phyloP scores from a whole-genome alignment of 2,329 filamentous ascomycete species.

The Phyllosticta citribraziliensis region DNA sequence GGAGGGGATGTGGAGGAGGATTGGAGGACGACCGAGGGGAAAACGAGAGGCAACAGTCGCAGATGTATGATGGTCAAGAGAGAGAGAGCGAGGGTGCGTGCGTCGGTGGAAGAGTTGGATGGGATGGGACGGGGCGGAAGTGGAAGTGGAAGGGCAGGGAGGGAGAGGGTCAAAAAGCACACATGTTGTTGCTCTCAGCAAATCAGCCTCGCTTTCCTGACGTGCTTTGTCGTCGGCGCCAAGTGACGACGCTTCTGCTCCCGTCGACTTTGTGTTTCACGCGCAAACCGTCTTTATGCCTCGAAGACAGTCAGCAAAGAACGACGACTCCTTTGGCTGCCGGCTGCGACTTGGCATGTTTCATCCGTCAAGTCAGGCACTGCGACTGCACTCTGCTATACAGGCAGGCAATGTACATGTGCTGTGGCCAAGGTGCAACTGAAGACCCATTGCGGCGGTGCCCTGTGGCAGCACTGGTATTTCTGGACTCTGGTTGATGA shows the following conservation, averaged over 20 bases:
- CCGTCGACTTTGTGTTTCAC: not conserved
- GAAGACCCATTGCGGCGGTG: not conserved
- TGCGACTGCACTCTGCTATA: too few species aligned
- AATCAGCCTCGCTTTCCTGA: not conserved
- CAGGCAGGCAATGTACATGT: too few species aligned
- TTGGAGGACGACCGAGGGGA: not conserved
- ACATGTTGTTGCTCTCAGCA: not conserved
- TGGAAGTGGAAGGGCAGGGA: not conserved
- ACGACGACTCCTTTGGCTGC: not conserved
- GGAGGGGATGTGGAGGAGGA: not conserved
- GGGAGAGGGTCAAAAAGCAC: not conserved
- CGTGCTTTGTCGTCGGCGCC: not conserved
- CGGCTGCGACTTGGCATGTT: conserved; percentile 7
- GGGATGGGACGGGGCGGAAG: not conserved
- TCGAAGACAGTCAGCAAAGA: too few species aligned
- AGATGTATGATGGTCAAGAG: too few species aligned
- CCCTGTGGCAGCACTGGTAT: too few species aligned
- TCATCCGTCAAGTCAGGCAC: conserved; percentile 9
- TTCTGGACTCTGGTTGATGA: too few species aligned
- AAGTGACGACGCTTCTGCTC: not conserved
- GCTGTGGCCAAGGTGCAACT: too few species aligned
- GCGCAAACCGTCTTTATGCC: not conserved
- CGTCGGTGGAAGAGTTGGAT: too few species aligned
- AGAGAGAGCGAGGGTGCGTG: too few species aligned
- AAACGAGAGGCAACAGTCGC: too few species aligned